These are phyloP conservation scores for Sarocladiaceae sp. DNA, from an alignment of 2,329 filamentous ascomycete genomes.

Conservation along the genomic window DNA sequence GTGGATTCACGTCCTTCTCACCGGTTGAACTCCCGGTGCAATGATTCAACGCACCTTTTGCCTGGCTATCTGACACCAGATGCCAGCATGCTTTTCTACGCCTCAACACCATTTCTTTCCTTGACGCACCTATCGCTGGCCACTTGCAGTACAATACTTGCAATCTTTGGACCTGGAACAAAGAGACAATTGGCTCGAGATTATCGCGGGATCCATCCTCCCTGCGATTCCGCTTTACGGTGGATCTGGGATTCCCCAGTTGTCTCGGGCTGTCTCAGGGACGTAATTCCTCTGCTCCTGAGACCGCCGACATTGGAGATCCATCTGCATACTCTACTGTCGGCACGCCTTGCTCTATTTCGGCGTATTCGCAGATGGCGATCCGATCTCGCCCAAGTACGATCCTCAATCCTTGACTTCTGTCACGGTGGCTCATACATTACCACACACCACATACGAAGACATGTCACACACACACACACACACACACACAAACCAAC, in stretches of 20 bases:
- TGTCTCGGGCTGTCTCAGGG: conserved; percentile 3
- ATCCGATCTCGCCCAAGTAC: no score
- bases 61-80: background rate
- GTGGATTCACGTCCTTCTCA: background rate
- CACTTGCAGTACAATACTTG: background rate
- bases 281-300: background rate
- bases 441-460: conserved; percentile 6
- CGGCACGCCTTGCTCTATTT: background rate
- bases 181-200: no score
- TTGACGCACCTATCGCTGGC: background rate
- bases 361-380: conserved; percentile 2
- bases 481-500: background rate
- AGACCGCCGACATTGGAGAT: conserved; percentile 4
- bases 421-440: no score
- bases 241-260: background rate
- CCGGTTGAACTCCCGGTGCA: background rate
- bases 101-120: background rate
- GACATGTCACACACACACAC: conserved; percentile 5
- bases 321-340: background rate
- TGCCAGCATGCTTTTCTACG: background rate
- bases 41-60: background rate
- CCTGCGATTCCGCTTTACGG: background rate
- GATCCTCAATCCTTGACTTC: no score
- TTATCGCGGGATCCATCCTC: background rate
- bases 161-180: background rate